A percentile compares a stretch with the other conserved stretches of the same genome.
phyloP scores from a whole-genome alignment of 352 stramenopile genomes.

The Lagenidium sp. region DNA sequence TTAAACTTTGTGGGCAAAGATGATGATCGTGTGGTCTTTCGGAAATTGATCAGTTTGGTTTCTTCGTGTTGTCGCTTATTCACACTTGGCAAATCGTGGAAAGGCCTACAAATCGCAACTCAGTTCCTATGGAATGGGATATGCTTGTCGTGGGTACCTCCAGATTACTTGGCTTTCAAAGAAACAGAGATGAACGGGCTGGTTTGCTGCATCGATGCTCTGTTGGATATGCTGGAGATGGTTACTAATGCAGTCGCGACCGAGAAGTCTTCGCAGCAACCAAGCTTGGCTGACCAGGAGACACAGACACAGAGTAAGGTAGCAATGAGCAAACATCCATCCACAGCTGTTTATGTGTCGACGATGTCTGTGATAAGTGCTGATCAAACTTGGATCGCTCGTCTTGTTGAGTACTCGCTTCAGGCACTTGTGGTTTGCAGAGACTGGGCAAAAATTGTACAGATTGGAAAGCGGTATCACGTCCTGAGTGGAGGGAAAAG shows the following conservation, averaged over 20 bases:
- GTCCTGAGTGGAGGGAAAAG: constrained; percentile 18
- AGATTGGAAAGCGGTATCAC: constrained; percentile 44
- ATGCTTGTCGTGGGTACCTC: constrained; percentile 41
- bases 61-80: constrained; percentile 48
- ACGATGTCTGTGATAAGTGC: constrained; percentile 21
- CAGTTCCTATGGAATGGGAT: constrained; percentile 54
- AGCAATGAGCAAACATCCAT: too few relatives aligned
- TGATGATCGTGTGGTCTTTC: too few relatives aligned
- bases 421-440: constrained; percentile 20
- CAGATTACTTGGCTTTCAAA: constrained; percentile 16
- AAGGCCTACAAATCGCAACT: constrained; percentile 34
- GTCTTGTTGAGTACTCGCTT: constrained; percentile 29
- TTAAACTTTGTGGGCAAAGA: too few relatives aligned
- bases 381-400: constrained; percentile 40
- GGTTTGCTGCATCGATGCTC: constrained; percentile 20
- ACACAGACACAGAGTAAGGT: too few relatives aligned
- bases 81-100: constrained; percentile 30
- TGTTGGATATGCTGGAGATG: constrained; percentile 56
- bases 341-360: too few relatives aligned
- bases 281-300: neutral
- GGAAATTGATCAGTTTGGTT: too few relatives aligned
- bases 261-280: constrained; percentile 1
- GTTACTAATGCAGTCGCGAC: constrained; percentile 15
- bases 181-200: constrained; percentile 11
- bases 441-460: constrained; percentile 46